These are phyloP conservation scores for Lactarius psammicola DNA, from an alignment of 768 basidiomycete species.

Conservation along the genomic window DNA sequence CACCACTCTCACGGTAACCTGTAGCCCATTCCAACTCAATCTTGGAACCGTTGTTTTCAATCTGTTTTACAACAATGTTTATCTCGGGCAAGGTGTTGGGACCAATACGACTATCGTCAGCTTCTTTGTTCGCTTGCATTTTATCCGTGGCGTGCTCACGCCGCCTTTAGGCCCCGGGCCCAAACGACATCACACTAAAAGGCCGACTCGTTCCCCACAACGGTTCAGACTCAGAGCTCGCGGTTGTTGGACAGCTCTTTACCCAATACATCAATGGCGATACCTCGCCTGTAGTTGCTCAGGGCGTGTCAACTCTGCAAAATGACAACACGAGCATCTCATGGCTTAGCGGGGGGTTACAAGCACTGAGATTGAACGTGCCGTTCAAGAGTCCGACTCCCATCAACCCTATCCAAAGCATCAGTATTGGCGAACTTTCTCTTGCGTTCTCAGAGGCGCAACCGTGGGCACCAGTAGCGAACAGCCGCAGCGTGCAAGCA, in stretches of 20 bases:
- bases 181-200: constrained; percentile 56
- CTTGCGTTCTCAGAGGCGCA: constrained; percentile 52
- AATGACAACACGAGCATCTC: constrained; percentile 54
- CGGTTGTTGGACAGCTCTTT: constrained; percentile 58
- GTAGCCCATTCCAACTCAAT: constrained; percentile 64
- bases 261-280: constrained; percentile 70
- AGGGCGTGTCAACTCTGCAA: constrained; percentile 58
- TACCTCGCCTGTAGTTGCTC: constrained; percentile 55
- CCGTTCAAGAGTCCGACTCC: constrained; percentile 54
- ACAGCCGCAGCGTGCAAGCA: constrained; percentile 60
- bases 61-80: constrained; percentile 55
- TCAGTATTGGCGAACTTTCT: constrained; percentile 57
- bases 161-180: constrained; percentile 45
- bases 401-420: constrained; percentile 64
- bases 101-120: constrained; percentile 52
- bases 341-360: constrained; percentile 65
- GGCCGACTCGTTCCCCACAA: constrained; percentile 59
- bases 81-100: constrained; percentile 56
- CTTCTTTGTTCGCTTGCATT: constrained; percentile 18
- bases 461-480: constrained; percentile 58
- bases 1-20: not conserved
- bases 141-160: constrained; percentile 8
- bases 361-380: constrained; percentile 56
- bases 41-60: constrained; percentile 66
- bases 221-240: constrained; percentile 42